Evolutionary conservation across 129 eudicot genomes (phyloP).

Genomic region (Arctium lappa): DNA sequence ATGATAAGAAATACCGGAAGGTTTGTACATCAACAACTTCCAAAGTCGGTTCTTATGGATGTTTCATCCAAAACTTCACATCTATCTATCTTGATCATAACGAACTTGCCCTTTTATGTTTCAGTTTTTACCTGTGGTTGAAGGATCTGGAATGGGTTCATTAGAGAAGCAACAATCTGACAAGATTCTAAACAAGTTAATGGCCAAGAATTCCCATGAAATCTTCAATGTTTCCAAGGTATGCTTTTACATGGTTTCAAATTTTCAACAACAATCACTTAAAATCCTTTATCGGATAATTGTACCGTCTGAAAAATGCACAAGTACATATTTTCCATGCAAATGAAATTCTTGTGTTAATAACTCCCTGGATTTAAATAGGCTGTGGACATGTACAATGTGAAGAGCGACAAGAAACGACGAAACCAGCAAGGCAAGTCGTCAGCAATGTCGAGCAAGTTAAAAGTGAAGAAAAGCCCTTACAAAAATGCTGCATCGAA

Average conservation of each 20-base stretch:
- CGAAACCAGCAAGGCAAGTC: conserved; percentile 52
- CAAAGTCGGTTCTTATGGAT: not conserved
- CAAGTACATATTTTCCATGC: not conserved
- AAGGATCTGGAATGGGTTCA: conserved; percentile 90
- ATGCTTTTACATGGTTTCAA: not conserved
- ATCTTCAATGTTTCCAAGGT: conserved; percentile 81
- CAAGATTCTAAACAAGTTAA: conserved; percentile 73
- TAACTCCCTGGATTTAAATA: conserved; percentile 15
- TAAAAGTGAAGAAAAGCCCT: conserved; percentile 64
- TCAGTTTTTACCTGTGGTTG: conserved; percentile 83
- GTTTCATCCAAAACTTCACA: not conserved
- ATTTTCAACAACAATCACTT: not conserved
- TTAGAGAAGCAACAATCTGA: conserved; percentile 82
- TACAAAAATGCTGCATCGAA: conserved; percentile 52
- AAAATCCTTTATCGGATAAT: not conserved
- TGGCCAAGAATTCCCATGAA: conserved; percentile 73
- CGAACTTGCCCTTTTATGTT: not conserved
- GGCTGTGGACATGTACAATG: conserved; percentile 93
- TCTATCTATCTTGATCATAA: conserved; percentile 10
- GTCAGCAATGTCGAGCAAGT: conserved; percentile 51
- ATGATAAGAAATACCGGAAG: conserved; percentile 90
- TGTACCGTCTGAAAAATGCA: not conserved
- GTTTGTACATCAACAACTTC: conserved; percentile 32
- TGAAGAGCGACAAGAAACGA: conserved; percentile 76
- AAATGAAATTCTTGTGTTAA: not conserved